phyloP scores from a whole-genome alignment of 1,284 basidiomycete species.

The Ceratobasidium sp. region DNA sequence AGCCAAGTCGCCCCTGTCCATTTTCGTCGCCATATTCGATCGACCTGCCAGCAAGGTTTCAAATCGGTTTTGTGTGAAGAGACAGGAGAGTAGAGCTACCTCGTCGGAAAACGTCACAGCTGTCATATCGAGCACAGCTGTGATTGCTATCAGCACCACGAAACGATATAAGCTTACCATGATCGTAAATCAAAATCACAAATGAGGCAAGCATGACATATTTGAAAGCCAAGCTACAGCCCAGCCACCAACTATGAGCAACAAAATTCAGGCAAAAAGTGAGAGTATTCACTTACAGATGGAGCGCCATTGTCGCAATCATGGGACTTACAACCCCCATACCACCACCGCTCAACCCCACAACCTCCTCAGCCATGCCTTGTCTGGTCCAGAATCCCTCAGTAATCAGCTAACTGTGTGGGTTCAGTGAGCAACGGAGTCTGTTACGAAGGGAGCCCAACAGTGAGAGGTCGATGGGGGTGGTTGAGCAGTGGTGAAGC shows the following conservation, averaged over 20 bases:
- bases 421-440: too few relatives aligned
- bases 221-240: conserved; percentile 1
- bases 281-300: not conserved
- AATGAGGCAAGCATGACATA: conserved; percentile 33
- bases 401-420: too few relatives aligned
- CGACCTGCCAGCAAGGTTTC: not conserved
- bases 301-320: not conserved
- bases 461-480: too few relatives aligned
- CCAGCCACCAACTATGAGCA: not conserved
- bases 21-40: conserved; percentile 16
- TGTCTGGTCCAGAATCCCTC: too few relatives aligned
- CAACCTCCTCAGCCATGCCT: too few relatives aligned
- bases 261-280: not conserved
- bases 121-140: not conserved
- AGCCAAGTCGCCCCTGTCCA: conserved; percentile 41
- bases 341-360: too few relatives aligned
- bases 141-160: not conserved
- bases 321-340: too few relatives aligned
- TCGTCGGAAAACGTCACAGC: conserved; percentile 12
- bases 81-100: not conserved
- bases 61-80: not conserved
- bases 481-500: too few relatives aligned
- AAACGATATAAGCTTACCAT: not conserved
- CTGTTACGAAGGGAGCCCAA: too few relatives aligned
- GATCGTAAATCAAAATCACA: conserved; percentile 15